Evolutionary conservation across 2,329 filamentous ascomycete genomes (phyloP), one percentile per base, ranked within the genome.

Genomic region (Ophiostoma himal-ulmi): DNA sequence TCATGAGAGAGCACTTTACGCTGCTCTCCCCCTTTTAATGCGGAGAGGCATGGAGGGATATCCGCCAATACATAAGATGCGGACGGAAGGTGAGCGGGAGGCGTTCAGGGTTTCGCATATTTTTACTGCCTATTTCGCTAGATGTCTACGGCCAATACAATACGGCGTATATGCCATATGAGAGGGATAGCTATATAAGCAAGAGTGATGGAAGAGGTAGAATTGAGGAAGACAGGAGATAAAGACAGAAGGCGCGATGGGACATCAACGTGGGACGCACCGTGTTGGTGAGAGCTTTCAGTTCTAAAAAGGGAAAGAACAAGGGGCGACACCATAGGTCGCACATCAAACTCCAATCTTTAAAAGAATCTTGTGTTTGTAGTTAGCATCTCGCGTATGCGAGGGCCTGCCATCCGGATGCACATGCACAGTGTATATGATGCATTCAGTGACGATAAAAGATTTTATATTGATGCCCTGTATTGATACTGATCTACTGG

Each of bases 181-280:
- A 10, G 22, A 57, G 52, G 52, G 52, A 10, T 57, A 22, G 52
- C 52, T 57, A 30, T 57, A 57, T 26, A 17, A 48, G 17, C 4
- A 48, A 17, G 44, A 48, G 44, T 5, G 22, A 57, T 10, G n/a
- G 52, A n/a, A 57, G 17, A 57, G 52, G 22, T 26, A 22, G 0
- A 22, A 54, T 26, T 22, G 5, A 57, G 52, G 22, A 26, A 57
- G 17, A 48, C 20, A 48, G 2, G 44, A 57, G n/a, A 57, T 26
- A 48, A 57, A 57, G 52, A 57, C n/a, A 57, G 52, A 57, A 57
- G n/a, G 52, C 17, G 52, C 22, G 52, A 57, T 57, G 52, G n/a
- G 52, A 57, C 52, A 57, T 26, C n/a, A 17, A 57, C 52, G 52
- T 57, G 52, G 52, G 52, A 57, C 52, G 52, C 22, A 57, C n/a